These are phyloP conservation scores for Candida tallmaniae DNA, from an alignment of 805 yeast species.

Conservation along the genomic window DNA sequence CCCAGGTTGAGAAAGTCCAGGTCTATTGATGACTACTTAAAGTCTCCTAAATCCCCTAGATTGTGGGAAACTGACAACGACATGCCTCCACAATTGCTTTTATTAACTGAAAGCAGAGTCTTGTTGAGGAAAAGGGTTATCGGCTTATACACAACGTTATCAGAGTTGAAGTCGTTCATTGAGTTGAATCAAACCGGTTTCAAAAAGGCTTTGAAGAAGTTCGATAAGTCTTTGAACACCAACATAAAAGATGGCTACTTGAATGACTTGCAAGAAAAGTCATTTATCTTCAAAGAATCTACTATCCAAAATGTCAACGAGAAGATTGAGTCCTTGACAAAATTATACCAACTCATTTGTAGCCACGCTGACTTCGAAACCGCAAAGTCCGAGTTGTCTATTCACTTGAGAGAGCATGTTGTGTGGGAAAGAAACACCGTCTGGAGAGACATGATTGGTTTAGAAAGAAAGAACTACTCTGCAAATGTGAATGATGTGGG, in stretches of 20 bases:
- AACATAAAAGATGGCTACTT: conserved; percentile 39
- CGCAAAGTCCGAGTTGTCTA: conserved; percentile 52
- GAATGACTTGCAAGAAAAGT: conserved; percentile 39
- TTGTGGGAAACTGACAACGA: conserved; percentile 24
- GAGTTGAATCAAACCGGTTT: conserved; percentile 52
- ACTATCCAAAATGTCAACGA: conserved; percentile 29
- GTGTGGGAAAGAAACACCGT: conserved; percentile 55
- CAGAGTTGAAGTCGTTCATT: conserved; percentile 47
- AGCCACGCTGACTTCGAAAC: conserved; percentile 39
- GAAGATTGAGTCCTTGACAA: conserved; percentile 27
- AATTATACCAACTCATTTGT: conserved; percentile 35
- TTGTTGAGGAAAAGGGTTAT: conserved; percentile 44
- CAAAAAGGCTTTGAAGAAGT: conserved; percentile 49
- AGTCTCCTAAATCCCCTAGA: conserved; percentile 31
- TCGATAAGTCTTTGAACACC: conserved; percentile 47
- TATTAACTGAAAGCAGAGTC: conserved; percentile 48
- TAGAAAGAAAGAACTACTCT: conserved; percentile 74
- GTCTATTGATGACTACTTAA: conserved; percentile 30
- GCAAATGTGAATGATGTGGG: conserved; percentile 35
- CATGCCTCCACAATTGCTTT: conserved; percentile 29
- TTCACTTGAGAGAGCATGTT: conserved; percentile 51
- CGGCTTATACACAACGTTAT: conserved; percentile 39
- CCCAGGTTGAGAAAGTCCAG: conserved; percentile 6
- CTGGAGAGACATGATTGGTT: conserved; percentile 54
- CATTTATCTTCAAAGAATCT: conserved; percentile 35